Evolutionary conservation across 2,329 filamentous ascomycete genomes (phyloP).

Genomic region (Colletotrichum spaethianum): DNA sequence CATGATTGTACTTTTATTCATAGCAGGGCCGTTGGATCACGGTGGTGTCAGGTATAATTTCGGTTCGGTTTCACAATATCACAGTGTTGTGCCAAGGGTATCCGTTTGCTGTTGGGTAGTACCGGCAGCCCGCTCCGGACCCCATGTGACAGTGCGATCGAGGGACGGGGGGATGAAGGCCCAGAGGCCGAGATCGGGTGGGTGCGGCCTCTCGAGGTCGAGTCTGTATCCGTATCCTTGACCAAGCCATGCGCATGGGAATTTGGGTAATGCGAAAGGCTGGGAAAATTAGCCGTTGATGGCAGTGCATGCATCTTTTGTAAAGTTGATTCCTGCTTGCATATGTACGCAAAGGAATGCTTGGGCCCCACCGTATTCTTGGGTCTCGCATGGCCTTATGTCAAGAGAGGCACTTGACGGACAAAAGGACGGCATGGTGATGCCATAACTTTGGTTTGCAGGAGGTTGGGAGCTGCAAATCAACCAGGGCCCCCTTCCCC

Average conservation of each 20-base stretch:
- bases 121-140: background rate
- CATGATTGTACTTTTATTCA: slow-evolving; percentile 35
- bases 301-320: slow-evolving; percentile 33
- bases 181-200: slow-evolving; percentile 1
- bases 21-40: slow-evolving; percentile 13
- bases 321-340: slow-evolving; percentile 13
- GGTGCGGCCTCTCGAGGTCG: background rate
- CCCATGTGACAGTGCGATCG: slow-evolving; percentile 13
- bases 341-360: background rate
- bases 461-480: slow-evolving; percentile 33
- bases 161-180: background rate
- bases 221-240: background rate
- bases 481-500: slow-evolving; percentile 15
- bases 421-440: slow-evolving; percentile 31
- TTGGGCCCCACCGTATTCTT: slow-evolving; percentile 21
- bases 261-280: slow-evolving; percentile 32
- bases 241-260: background rate
- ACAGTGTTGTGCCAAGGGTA: slow-evolving; percentile 4
- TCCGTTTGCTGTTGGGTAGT: slow-evolving; percentile 5
- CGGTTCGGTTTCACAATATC: slow-evolving; percentile 31
- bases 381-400: slow-evolving; percentile 16
- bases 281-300: slow-evolving; percentile 18
- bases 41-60: slow-evolving; percentile 26
- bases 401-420: background rate
- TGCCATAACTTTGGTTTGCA: slow-evolving; percentile 30